phyloP scores from a whole-genome alignment of 139 green algal genomes.

The Chlamydomonas incerta region DNA sequence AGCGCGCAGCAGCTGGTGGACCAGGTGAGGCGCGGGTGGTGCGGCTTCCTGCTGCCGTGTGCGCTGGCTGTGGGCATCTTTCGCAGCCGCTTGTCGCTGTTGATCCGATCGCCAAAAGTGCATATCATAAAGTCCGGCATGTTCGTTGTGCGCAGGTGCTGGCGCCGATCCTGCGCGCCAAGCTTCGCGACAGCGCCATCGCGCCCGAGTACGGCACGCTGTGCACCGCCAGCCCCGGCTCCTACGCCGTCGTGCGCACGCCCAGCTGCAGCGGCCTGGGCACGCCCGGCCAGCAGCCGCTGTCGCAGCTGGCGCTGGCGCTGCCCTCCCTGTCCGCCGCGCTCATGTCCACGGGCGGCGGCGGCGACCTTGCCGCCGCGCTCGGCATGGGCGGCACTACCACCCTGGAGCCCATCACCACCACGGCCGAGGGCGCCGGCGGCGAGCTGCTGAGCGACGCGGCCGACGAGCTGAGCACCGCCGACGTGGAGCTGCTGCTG shows the following conservation, averaged over 20 bases:
- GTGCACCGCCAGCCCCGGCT: neutral
- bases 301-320: neutral
- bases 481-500: constrained; percentile 27
- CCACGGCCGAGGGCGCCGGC: no score
- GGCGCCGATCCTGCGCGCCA: neutral
- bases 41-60: no score
- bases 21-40: neutral
- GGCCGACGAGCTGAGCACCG: neutral
- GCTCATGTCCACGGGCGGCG: neutral
- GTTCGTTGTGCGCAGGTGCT: neutral
- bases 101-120: no score
- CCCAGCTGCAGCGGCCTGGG: no score
- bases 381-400: no score
- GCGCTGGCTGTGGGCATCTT: no score
- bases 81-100: no score
- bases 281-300: neutral
- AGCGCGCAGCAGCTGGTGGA: neutral
- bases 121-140: no score
- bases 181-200: neutral
- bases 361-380: neutral
- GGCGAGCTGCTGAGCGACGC: no score
- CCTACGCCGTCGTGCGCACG: neutral
- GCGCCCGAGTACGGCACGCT: neutral
- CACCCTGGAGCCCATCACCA: no score
- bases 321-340: neutral